Percentiles rank a stretch among this genome's conserved stretches.
Evolutionary conservation across 73 alveolate genomes (phyloP).

Genomic region (Paramecium pentaurelia): DNA sequence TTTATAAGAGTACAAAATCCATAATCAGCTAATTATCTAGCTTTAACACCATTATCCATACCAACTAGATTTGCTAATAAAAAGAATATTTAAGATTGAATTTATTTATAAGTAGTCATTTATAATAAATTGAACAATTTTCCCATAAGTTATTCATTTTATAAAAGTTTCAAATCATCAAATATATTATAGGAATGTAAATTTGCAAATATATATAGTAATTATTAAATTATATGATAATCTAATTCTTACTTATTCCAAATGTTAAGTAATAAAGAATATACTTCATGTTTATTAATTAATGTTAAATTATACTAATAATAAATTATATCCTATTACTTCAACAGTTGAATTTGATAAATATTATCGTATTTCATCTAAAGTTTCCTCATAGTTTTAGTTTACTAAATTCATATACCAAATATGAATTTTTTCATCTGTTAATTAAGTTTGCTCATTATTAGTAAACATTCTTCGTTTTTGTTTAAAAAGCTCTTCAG

Average conservation of each 20-base stretch:
- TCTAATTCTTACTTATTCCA: background rate
- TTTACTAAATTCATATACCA: background rate
- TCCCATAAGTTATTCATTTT: background rate
- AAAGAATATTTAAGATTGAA: background rate
- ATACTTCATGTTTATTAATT: background rate
- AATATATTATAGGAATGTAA: background rate
- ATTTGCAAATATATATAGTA: background rate
- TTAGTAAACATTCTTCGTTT: background rate
- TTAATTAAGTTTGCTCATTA: background rate
- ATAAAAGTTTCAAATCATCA: constrained; percentile 3
- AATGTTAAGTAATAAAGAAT: background rate
- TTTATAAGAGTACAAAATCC: background rate
- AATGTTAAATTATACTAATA: background rate
- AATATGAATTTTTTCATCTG: background rate
- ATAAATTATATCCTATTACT: background rate
- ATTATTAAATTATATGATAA: background rate
- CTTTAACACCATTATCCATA: constrained; percentile 20
- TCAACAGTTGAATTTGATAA: background rate
- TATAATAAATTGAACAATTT: background rate
- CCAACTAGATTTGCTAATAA: background rate
- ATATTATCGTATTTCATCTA: background rate
- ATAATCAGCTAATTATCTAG: constrained; percentile 30
- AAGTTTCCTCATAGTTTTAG: background rate
- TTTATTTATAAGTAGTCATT: background rate
- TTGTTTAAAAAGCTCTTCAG: background rate